Conservation (phyloP, 139 green algal genomes). For the Chlamydomonas incerta region DNA sequence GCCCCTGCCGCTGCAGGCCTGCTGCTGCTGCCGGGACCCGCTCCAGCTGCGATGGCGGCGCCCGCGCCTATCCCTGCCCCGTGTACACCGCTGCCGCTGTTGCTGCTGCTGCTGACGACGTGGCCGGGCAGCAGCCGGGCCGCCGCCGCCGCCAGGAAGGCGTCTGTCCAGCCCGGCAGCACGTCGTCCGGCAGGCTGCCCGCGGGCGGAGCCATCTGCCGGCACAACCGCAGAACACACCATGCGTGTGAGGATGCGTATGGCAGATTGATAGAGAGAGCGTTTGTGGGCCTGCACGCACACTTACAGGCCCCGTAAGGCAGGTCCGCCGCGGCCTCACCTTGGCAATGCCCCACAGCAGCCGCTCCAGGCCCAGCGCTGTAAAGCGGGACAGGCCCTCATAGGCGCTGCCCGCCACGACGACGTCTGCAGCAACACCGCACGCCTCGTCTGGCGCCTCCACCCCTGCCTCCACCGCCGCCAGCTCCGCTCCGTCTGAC, state of each 20-base stretch:
- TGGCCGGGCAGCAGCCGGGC: neutral
- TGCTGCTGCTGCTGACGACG: no score
- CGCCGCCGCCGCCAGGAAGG: conserved; percentile 3
- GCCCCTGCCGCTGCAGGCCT: no score
- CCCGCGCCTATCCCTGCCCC: neutral
- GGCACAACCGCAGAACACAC: neutral
- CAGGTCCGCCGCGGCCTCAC: no score
- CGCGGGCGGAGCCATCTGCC: neutral
- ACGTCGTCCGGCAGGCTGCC: neutral
- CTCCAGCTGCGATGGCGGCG: neutral
- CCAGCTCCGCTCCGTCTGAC: no score
- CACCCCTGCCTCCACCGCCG: neutral
- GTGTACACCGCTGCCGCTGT: no score
- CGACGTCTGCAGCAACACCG: no score
- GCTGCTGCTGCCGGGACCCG: no score
- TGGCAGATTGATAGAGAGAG: no score
- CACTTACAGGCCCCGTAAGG: no score
- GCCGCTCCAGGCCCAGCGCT: conserved; percentile 13
- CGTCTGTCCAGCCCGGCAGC: neutral
- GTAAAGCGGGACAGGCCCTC: neutral
- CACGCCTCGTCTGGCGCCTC: neutral
- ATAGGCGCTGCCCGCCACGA: no score
- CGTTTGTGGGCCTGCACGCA: no score
- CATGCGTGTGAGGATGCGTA: no score
- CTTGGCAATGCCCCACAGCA: conserved; percentile 25